Evolutionary conservation across 352 stramenopile genomes (phyloP), one percentile per base, ranked within the genome.

Genomic region (Elongisporangium prolatum): DNA sequence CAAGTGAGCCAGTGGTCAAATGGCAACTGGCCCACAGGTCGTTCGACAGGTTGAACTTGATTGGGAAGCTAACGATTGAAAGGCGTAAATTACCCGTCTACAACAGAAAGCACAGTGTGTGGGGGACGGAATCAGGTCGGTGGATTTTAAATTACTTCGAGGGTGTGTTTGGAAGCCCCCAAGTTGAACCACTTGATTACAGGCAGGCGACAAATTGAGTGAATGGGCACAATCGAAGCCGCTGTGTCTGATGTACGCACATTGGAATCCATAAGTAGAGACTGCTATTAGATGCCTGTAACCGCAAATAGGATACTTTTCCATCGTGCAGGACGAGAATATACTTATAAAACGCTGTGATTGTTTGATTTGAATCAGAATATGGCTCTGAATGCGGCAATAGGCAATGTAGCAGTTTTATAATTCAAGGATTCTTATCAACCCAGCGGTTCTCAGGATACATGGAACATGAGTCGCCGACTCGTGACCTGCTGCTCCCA

Each of bases 401-500:
- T 10, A 38, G 5, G 9, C 34, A 44, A 14, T 11, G 34, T 44
- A 44, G 34, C 10, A n/a, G n/a, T n/a, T 44, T 44, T 44, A 44
- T 44, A 44, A 44, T 44, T 44, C 34, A 44, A 44, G 11, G 34
- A 3, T 44, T 17, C 17, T 44, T 17, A 44, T 44, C 4, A 7
- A 34, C 7, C 24, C 24, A 34, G 24, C 4, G 4, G 4, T 34
- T 9, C 10, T 44, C 34, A 44, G 34, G 34, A 44, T 13, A 44
- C 34, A 13, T 44, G 34, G 54, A 71, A 71, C 24, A 71, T 69
- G 28, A 80, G 66, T 2, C 68, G 65, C 11, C 68, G 65, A 18
- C 65, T 70, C 5, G 64, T 69, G 22, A 77, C 71, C 5, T 66
- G 68, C 57, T 71, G 74, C 38, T 80, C 71, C 71, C 71, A 80